Evolutionary conservation across 257 asterid species (phyloP), one percentile per base, ranked within the genome.

Genomic region (Petunia secreta): DNA sequence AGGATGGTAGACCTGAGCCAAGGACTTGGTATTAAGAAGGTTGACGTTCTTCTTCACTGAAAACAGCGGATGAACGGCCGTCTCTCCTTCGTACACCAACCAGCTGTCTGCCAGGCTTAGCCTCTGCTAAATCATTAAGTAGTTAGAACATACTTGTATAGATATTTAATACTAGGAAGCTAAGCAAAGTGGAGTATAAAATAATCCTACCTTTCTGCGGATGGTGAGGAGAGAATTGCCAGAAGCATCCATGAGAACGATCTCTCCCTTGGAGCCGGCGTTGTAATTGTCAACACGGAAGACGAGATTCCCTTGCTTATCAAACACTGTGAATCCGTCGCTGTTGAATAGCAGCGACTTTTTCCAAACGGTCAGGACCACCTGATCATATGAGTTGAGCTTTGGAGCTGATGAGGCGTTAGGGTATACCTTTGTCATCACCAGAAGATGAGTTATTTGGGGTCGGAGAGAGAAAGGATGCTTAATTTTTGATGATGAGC

Each of bases 301-400:
- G 34, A 89, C 87, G 52, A 93, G 88, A 83, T 89, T 85, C 11
- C 98, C 97, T 1, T 75, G 75, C 34, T 87, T 55, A 77, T 89
- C 98, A 57, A 85, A 89, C n/a, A 93, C 95, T 7, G 98, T 93
- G 83, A 91, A 93, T 1, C 97, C 98, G 50, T 88, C 88, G 85
- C 97, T 90, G 83, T 85, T 91, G 40, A 90, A 82, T 44, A 93
- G 87, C 63, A 93, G 78, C 43, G 97, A 93, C 77, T 93, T 93
- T 85, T 89, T 93, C 98, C 97, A 93, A 3, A 93, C 95, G 11
- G 98, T 93, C 1, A 91, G 87, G 48, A 85, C 92, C 80, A 52
- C 75, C 67, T 3, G 57, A 1, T 37, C 68, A 3, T 79, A 5
- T 52, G 53, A 53, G 40, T 40, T 14, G 75, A 55, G 52, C 25